Percentiles rank a stretch among this genome's conserved stretches.
Evolutionary conservation across 176 grass and related monocot genomes (phyloP).

Genomic region (Thinopyrum elongatum): DNA sequence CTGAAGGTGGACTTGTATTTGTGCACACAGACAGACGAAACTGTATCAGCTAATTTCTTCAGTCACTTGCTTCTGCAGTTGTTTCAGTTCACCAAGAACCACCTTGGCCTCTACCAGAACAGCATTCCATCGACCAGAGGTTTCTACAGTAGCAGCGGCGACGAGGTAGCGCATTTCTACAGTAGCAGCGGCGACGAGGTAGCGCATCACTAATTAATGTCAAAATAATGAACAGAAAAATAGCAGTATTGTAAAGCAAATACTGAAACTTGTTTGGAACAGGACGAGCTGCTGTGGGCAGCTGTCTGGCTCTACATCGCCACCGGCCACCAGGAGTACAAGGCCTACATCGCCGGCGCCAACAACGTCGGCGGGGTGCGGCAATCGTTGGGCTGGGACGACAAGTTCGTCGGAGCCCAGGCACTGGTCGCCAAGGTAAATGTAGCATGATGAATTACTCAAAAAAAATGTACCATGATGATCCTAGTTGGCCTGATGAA

Average conservation of each 20-base stretch:
- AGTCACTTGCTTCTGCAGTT: constrained; percentile 35
- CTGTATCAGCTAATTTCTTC: background rate
- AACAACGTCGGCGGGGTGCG: constrained; percentile 37
- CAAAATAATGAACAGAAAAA: background rate
- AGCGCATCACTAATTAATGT: background rate
- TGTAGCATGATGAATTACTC: too few species aligned
- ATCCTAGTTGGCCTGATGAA: background rate
- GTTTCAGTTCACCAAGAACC: constrained; percentile 60
- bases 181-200: constrained; percentile 61
- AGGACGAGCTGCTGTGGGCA: constrained; percentile 85
- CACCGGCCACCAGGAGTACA: constrained; percentile 48
- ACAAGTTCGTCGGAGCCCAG: constrained; percentile 75
- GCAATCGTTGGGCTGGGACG: constrained; percentile 49
- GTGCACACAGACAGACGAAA: background rate
- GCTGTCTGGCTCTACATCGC: constrained; percentile 64
- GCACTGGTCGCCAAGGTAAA: constrained; percentile 66
- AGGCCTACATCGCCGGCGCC: constrained; percentile 25
- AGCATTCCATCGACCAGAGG: constrained; percentile 41
- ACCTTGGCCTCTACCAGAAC: constrained; percentile 59
- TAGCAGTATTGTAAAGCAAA: background rate
- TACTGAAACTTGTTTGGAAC: background rate
- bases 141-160: constrained; percentile 66
- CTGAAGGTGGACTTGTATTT: background rate
- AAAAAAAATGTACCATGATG: constrained; percentile 14
- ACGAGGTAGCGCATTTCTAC: too few species aligned